Percentiles rank a stretch among this genome's conserved stretches.
These are phyloP conservation scores for Paramecium tetraurelia DNA, from an alignment of 73 alveolate genomes.

Conservation along the genomic window DNA sequence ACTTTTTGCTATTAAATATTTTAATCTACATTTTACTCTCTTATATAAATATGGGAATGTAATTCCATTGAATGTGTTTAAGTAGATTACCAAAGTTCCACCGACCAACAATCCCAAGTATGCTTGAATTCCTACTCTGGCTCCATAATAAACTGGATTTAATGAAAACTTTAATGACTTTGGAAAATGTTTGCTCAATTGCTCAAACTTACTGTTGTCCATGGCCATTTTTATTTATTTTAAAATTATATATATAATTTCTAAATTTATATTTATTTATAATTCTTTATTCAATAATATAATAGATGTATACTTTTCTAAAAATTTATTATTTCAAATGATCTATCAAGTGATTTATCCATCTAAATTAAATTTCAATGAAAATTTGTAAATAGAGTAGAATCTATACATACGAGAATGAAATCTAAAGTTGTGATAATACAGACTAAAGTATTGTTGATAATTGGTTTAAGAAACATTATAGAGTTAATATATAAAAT, in stretches of 20 bases:
- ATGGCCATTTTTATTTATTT: background rate
- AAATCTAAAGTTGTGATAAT: background rate
- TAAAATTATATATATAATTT: background rate
- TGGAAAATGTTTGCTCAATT: conserved; percentile 14
- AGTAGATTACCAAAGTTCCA: background rate
- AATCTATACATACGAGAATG: background rate
- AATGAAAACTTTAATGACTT: background rate
- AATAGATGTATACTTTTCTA: background rate
- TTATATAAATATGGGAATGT: conserved; percentile 14
- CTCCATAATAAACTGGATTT: conserved; percentile 42
- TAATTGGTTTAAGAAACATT: background rate
- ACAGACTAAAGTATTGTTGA: no score
- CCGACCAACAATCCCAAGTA: background rate
- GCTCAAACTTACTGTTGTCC: conserved; percentile 32
- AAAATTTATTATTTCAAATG: background rate
- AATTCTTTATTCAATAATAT: background rate
- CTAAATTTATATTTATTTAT: background rate
- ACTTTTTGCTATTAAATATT: background rate
- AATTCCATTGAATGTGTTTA: background rate
- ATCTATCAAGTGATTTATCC: background rate
- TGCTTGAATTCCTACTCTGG: conserved; percentile 18
- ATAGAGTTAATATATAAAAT: no score
- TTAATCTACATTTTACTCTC: background rate
- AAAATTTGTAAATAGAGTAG: no score
- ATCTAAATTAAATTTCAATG: background rate